phyloP scores from a whole-genome alignment of 495 filamentous ascomycete genomes.

The Penicillium canariense region DNA sequence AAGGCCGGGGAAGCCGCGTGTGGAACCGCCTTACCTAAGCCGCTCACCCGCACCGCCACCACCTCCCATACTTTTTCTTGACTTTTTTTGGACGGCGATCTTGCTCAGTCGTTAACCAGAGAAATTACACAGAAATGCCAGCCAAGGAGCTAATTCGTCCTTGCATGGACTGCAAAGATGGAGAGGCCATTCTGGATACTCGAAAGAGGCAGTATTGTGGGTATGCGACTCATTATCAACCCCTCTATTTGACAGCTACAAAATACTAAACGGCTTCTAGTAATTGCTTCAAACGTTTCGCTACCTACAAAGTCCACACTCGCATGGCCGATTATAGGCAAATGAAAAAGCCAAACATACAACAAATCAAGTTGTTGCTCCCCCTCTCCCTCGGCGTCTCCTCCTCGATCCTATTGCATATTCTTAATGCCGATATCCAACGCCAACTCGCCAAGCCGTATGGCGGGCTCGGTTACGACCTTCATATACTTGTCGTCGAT shows the following conservation, averaged over 20 bases:
- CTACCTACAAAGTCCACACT: slow-evolving; percentile 71
- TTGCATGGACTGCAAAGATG: slow-evolving; percentile 45
- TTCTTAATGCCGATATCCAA: slow-evolving; percentile 67
- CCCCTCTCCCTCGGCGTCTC: slow-evolving; percentile 82
- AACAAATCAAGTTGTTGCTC: slow-evolving; percentile 59
- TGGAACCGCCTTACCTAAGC: slow-evolving; percentile 34
- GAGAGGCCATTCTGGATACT: slow-evolving; percentile 36
- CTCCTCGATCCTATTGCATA: slow-evolving; percentile 72
- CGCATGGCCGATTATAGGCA: slow-evolving; percentile 67
- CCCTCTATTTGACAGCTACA: slow-evolving; percentile 10
- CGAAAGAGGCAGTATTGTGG: slow-evolving; percentile 47
- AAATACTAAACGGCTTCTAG: slow-evolving; percentile 37
- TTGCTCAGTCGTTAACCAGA: slow-evolving; percentile 5
- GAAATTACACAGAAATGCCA: slow-evolving; percentile 31
- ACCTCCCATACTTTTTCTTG: slow-evolving; percentile 17
- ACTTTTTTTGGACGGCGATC: slow-evolving; percentile 4
- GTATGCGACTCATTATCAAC: slow-evolving; percentile 29
- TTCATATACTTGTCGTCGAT: slow-evolving; percentile 68
- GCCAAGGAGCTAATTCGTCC: slow-evolving; percentile 30
- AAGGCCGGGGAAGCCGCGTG: slow-evolving; percentile 36
- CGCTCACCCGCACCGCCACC: slow-evolving; percentile 9
- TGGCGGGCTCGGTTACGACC: slow-evolving; percentile 57
- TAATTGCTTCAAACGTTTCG: slow-evolving; percentile 73
- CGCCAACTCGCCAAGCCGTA: slow-evolving; percentile 54
- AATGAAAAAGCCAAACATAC: slow-evolving; percentile 27